These are phyloP conservation scores for Aspergillus hancockii DNA, from an alignment of 495 filamentous ascomycete species.

Conservation along the genomic window DNA sequence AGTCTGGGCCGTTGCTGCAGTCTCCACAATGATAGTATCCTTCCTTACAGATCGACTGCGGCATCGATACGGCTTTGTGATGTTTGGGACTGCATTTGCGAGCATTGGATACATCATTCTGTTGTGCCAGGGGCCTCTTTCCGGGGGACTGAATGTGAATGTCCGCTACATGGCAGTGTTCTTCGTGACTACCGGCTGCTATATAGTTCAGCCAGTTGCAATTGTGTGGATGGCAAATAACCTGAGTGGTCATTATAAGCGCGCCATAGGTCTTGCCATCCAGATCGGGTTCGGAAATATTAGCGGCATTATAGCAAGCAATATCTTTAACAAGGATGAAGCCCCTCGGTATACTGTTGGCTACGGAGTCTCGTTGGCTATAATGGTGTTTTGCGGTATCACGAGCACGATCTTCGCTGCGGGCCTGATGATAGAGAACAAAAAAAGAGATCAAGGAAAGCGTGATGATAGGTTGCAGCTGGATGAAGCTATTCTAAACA, in stretches of 20 bases:
- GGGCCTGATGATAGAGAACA: slow-evolving; percentile 48
- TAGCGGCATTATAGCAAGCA: slow-evolving; percentile 46
- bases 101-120: slow-evolving; percentile 44
- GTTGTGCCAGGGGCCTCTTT: slow-evolving; percentile 27
- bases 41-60: slow-evolving; percentile 39
- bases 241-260: slow-evolving; percentile 53
- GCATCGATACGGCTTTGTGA: slow-evolving; percentile 43
- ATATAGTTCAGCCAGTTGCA: slow-evolving; percentile 35
- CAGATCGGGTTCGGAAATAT: slow-evolving; percentile 47
- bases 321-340: slow-evolving; percentile 44
- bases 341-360: slow-evolving; percentile 47
- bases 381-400: slow-evolving; percentile 43
- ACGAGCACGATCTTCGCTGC: slow-evolving; percentile 38
- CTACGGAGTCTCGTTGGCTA: slow-evolving; percentile 40
- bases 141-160: slow-evolving; percentile 20
- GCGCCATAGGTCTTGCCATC: slow-evolving; percentile 44
- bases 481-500: slow-evolving; percentile 40
- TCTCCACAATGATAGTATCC: slow-evolving; percentile 37
- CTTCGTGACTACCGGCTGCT: slow-evolving; percentile 40
- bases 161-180: slow-evolving; percentile 46
- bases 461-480: slow-evolving; percentile 41
- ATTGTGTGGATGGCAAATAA: slow-evolving; percentile 50
- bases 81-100: slow-evolving; percentile 36
- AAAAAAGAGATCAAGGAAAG: slow-evolving; percentile 48
- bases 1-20: slow-evolving; percentile 29